Percentiles rank a stretch among this genome's conserved stretches.
phyloP scores from a whole-genome alignment of 805 yeast species.

The Lipomyces spencermartinsiae region DNA sequence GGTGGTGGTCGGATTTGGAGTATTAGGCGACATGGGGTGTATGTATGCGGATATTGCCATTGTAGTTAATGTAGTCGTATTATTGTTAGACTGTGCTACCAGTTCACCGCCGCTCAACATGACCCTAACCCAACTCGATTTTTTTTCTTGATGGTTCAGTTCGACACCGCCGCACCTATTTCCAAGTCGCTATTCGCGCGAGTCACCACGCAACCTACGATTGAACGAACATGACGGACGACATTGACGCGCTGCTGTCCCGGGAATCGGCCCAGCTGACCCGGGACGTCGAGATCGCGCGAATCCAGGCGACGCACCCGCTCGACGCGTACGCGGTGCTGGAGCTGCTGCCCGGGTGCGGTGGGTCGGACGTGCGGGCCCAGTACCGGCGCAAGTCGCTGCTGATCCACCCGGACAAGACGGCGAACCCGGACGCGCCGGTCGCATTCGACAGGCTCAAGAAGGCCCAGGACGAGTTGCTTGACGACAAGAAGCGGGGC shows the following conservation, averaged over 20 bases:
- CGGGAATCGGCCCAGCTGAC: slow-evolving; percentile 42
- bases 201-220: background rate
- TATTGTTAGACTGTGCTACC: no score
- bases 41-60: background rate
- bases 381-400: slow-evolving; percentile 64
- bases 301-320: slow-evolving; percentile 57
- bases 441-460: slow-evolving; percentile 67
- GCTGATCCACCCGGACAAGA: slow-evolving; percentile 73
- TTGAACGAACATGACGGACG: slow-evolving; percentile 31
- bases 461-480: slow-evolving; percentile 56
- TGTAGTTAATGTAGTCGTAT: no score
- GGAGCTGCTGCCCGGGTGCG: slow-evolving; percentile 53
- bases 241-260: slow-evolving; percentile 44
- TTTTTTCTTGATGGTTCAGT: no score
- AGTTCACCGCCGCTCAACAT: no score
- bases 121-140: background rate
- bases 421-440: slow-evolving; percentile 61
- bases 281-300: slow-evolving; percentile 60
- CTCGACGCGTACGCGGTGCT: slow-evolving; percentile 63
- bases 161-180: no score
- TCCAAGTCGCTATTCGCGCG: no score
- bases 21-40: background rate
- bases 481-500: slow-evolving; percentile 50
- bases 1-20: background rate
- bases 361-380: slow-evolving; percentile 52